Conservation (phyloP, 495 filamentous ascomycete species). For the Hypoxylon rickii region DNA sequence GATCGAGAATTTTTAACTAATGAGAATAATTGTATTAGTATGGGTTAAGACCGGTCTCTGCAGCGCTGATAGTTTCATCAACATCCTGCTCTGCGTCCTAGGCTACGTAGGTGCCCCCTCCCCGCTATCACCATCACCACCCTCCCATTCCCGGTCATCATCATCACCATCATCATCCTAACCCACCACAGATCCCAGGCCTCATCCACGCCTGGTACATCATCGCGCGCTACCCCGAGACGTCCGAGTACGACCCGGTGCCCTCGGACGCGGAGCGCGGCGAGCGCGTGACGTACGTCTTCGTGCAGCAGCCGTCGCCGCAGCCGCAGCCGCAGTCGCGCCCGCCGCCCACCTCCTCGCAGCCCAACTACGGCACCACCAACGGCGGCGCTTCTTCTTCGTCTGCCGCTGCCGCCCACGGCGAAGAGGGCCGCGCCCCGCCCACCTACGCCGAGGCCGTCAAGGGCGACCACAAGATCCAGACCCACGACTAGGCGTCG, state of each 20-base stretch:
- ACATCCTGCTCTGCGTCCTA: conserved; percentile 86
- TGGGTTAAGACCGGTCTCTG: conserved; percentile 97
- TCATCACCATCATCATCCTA: conserved; percentile 10
- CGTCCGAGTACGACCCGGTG: conserved; percentile 65
- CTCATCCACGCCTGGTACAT: conserved; percentile 98
- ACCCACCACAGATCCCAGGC: conserved; percentile 67
- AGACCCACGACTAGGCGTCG: conserved; percentile 66
- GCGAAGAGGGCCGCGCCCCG: conserved; percentile 50
- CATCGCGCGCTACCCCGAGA: conserved; percentile 85
- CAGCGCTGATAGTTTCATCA: conserved; percentile 91
- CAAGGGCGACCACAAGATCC: conserved; percentile 86
- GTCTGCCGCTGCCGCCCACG: conserved; percentile 31
- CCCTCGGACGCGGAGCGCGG: conserved; percentile 57
- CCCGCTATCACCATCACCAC: background rate
- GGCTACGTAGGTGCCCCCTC: conserved; percentile 62
- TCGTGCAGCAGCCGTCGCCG: conserved; percentile 52
- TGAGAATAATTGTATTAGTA: conserved; percentile 56
- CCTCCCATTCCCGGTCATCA: background rate
- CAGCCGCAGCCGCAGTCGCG: conserved; percentile 28
- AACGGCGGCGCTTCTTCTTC: conserved; percentile 17
- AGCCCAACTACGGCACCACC: conserved; percentile 47
- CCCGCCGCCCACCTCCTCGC: conserved; percentile 39
- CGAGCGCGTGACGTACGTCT: conserved; percentile 69
- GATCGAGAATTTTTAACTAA: conserved; percentile 8
- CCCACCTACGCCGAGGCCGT: conserved; percentile 87